Base-by-base conservation (phyloP, 305 asterid genomes). In the Fraxinus floribunda region DNA sequence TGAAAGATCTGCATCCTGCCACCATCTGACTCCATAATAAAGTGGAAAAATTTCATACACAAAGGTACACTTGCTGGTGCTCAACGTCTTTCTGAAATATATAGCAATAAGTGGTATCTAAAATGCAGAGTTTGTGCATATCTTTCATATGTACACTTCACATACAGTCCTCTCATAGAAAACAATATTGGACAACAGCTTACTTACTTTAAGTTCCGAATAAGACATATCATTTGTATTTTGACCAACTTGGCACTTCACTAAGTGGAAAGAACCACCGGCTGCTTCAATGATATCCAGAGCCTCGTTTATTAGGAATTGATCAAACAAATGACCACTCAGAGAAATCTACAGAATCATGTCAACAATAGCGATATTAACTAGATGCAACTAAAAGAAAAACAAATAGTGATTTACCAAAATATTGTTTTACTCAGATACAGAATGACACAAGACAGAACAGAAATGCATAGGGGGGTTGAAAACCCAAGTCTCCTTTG, bases 311-410 rank as follows among this genome's bases (percentile, higher is more conserved):
- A 96, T 93, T 34, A 96, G 91, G 88, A 93, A 93, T 35, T 91
- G 89, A 82, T 96, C 99, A 82, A 96, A 96, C 92, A 96, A 90
- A 86, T 96, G 99, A 76, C 98, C 99, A 85, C 98, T 94, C 80
- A 96, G 86, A 78, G 97, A 91, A 62, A 94, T 91, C 98, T 94
- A 90, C 88, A 88, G 44, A 86, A 88, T 82, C 84, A 79, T 29
- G 84, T 41, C 26, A 83, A 75, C 39, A 77, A 71, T 18, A 82
- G 64, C 35, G 62, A 76, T 57, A 49, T 78, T 85, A 81, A 46
- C 30, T 15, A 15, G 26, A 36, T 72, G 62, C 35, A 84, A 78
- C 44, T 41, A 10, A 16, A 78, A 16, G 57, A 46, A 77, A 41
- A 26, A 34, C 7, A 62, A 72, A 41, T 41, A 66, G 30, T 60